phyloP scores from a whole-genome alignment of 1,284 basidiomycete species.

The Athelia psychrophila region DNA sequence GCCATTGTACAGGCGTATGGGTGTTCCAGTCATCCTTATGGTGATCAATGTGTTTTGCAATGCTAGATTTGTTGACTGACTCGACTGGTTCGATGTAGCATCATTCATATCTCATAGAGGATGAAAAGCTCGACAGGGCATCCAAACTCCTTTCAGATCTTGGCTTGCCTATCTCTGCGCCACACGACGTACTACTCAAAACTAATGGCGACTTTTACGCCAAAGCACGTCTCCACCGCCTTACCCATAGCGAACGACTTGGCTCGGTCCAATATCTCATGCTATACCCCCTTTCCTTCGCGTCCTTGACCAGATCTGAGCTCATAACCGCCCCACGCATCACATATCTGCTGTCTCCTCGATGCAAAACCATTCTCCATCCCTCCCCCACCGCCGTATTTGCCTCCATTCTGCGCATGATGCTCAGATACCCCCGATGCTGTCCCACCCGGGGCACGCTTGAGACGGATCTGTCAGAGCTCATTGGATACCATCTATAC shows the following conservation, averaged over 20 bases:
- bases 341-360: conserved; percentile 10
- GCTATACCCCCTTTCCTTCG: conserved; percentile 24
- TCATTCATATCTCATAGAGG: conserved; percentile 23
- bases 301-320: conserved; percentile 17
- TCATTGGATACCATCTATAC: conserved; percentile 26
- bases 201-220: conserved; percentile 23
- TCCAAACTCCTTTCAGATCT: conserved; percentile 18
- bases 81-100: conserved; percentile 13
- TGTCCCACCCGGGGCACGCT: conserved; percentile 18
- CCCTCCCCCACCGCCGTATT: conserved; percentile 25
- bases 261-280: conserved; percentile 17
- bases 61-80: neutral
- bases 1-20: conserved; percentile 24
- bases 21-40: conserved; percentile 23
- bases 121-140: conserved; percentile 21
- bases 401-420: conserved; percentile 25
- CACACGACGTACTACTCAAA: conserved; percentile 14
- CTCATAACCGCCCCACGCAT: conserved; percentile 12
- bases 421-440: conserved; percentile 19
- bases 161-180: conserved; percentile 18
- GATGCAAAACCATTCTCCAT: conserved; percentile 15
- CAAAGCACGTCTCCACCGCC: conserved; percentile 19
- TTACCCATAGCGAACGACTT: conserved; percentile 14
- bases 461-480: conserved; percentile 25
- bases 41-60: conserved; percentile 9